phyloP scores from a whole-genome alignment of 805 yeast genomes.

The Vanderwaltozyma tropicalis region DNA sequence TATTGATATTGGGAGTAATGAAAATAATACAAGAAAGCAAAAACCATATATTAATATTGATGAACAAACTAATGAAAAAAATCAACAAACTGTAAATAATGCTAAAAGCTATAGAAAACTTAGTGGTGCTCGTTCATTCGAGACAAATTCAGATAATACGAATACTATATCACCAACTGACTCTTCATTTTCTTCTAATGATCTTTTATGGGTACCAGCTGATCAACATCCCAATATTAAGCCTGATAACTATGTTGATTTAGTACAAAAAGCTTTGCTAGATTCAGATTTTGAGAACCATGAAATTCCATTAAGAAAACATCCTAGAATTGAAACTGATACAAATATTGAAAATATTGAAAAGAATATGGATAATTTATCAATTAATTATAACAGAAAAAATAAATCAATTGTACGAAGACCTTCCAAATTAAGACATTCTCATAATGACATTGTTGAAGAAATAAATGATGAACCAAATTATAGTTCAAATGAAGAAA shows the following conservation, averaged over 20 bases:
- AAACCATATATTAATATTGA: too few species aligned
- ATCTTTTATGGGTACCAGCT: slow-evolving; percentile 91
- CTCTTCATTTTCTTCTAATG: too few species aligned
- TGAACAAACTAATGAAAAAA: too few species aligned
- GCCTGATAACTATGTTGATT: slow-evolving; percentile 71
- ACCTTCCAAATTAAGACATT: slow-evolving; percentile 26
- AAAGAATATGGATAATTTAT: slow-evolving; percentile 19
- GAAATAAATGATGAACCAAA: slow-evolving; percentile 4
- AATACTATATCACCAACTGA: too few species aligned
- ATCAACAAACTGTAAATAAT: too few species aligned
- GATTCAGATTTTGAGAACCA: neutral
- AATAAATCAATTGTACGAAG: slow-evolving; percentile 22
- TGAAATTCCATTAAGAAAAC: neutral
- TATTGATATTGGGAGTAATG: too few species aligned
- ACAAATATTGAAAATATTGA: slow-evolving; percentile 9
- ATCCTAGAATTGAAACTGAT: neutral
- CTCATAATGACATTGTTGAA: slow-evolving; percentile 25
- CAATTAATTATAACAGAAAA: slow-evolving; percentile 14
- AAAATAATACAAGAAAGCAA: too few species aligned
- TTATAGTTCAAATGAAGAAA: neutral
- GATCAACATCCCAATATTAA: slow-evolving; percentile 88
- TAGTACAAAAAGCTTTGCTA: slow-evolving; percentile 29
- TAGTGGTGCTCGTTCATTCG: neutral
- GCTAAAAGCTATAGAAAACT: too few species aligned
- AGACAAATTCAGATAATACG: neutral